Conservation (phyloP, 345 rosid species). For the Pseudoturritis turrita region DNA sequence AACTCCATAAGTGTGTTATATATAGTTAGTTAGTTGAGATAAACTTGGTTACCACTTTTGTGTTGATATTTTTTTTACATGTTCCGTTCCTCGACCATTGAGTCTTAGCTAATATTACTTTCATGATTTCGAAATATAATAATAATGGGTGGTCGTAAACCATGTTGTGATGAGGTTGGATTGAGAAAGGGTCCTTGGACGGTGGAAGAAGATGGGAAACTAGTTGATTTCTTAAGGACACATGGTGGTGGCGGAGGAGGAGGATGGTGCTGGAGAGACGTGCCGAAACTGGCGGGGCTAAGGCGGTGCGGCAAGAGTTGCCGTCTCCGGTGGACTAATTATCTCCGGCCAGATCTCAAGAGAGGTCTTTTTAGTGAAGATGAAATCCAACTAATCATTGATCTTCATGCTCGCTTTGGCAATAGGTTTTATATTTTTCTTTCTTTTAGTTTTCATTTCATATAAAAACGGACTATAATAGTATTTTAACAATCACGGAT, state of each 20-base stretch:
- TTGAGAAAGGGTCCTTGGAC: constrained; percentile 84
- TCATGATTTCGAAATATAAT: background rate
- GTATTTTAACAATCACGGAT: background rate
- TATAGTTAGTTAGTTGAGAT: constrained; percentile 37
- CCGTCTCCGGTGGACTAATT: constrained; percentile 86
- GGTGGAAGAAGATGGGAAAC: constrained; percentile 58
- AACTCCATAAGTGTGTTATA: constrained; percentile 21
- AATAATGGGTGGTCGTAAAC: constrained; percentile 56
- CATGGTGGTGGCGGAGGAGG: constrained; percentile 55
- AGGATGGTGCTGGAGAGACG: constrained; percentile 76
- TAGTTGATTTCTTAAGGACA: constrained; percentile 53
- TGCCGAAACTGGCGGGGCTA: constrained; percentile 70
- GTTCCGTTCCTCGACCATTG: background rate
- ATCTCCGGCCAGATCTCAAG: constrained; percentile 75
- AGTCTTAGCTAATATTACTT: background rate
- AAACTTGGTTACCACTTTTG: constrained; percentile 24
- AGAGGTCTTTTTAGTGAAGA: constrained; percentile 61
- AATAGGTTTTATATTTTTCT: constrained; percentile 44
- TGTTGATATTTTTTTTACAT: background rate
- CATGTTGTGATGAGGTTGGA: constrained; percentile 63
- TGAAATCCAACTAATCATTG: constrained; percentile 59
- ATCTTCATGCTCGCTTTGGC: constrained; percentile 70
- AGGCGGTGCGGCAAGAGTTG: constrained; percentile 79
- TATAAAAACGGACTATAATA: background rate
- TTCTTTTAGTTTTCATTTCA: background rate